Evolutionary conservation across 108 stramenopile genomes (phyloP).

Genomic region (Conticribra weissflogii): DNA sequence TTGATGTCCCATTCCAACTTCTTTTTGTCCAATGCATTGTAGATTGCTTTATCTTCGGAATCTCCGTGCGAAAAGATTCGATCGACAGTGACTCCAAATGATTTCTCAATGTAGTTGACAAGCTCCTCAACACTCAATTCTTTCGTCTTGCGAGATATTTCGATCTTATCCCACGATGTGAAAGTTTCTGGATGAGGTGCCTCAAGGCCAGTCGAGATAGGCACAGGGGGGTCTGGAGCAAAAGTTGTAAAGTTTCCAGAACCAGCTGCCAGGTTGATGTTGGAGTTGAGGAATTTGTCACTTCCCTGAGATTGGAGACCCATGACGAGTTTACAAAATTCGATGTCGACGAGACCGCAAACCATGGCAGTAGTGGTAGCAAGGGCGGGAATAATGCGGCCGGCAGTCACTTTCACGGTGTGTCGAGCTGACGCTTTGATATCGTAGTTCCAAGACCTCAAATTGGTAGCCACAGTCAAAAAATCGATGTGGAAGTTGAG

Average conservation of each 20-base stretch:
- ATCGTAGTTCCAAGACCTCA: slow-evolving; percentile 80
- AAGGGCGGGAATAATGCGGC: slow-evolving; percentile 83
- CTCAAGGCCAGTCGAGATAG: slow-evolving; percentile 44
- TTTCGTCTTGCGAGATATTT: slow-evolving; percentile 38
- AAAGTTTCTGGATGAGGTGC: slow-evolving; percentile 52
- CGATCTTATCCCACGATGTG: slow-evolving; percentile 66
- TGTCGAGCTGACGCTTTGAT: slow-evolving; percentile 83
- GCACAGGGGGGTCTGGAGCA: slow-evolving; percentile 58
- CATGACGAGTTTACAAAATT: slow-evolving; percentile 75
- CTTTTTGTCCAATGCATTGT: slow-evolving; percentile 52
- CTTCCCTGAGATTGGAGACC: slow-evolving; percentile 60
- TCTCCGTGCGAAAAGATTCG: slow-evolving; percentile 55
- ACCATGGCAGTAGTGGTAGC: slow-evolving; percentile 90
- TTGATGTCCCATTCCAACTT: slow-evolving; percentile 58
- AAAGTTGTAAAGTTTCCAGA: slow-evolving; percentile 62
- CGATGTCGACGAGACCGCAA: slow-evolving; percentile 82
- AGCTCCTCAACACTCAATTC: slow-evolving; percentile 59
- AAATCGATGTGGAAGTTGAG: slow-evolving; percentile 79
- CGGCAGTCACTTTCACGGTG: slow-evolving; percentile 77
- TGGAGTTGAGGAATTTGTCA: slow-evolving; percentile 62
- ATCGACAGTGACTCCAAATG: slow-evolving; percentile 55
- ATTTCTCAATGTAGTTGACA: slow-evolving; percentile 46
- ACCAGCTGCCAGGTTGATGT: slow-evolving; percentile 64
- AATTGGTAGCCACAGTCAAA: slow-evolving; percentile 73
- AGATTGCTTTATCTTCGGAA: slow-evolving; percentile 51